These are phyloP conservation scores for Heterobasidion irregulare DNA, from an alignment of 1,284 basidiomycete species.

Conservation along the genomic window DNA sequence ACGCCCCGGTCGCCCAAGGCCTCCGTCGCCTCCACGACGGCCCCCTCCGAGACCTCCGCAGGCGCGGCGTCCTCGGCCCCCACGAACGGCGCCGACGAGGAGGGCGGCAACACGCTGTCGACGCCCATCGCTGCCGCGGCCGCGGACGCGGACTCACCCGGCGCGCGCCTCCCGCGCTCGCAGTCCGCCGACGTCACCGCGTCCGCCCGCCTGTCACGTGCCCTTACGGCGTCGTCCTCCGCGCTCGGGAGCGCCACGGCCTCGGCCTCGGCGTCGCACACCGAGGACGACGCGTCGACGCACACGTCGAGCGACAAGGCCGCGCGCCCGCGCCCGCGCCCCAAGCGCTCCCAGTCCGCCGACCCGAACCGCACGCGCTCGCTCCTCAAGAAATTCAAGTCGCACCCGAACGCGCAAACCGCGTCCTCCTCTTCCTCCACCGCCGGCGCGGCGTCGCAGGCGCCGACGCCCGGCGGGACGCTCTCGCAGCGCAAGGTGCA, in stretches of 20 bases:
- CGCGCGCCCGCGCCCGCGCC: slow-evolving; percentile 25
- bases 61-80: background rate
- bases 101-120: slow-evolving; percentile 29
- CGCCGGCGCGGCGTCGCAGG: slow-evolving; percentile 12
- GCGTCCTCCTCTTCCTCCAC: too few species aligned
- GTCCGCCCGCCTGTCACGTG: slow-evolving; percentile 45
- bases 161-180: slow-evolving; percentile 52
- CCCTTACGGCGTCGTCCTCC: slow-evolving; percentile 29
- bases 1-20: slow-evolving; percentile 19
- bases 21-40: slow-evolving; percentile 4
- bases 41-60: background rate
- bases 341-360: slow-evolving; percentile 24
- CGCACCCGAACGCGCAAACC: too few species aligned
- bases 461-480: slow-evolving; percentile 15
- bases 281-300: slow-evolving; percentile 52
- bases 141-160: slow-evolving; percentile 17
- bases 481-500: slow-evolving; percentile 61
- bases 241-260: slow-evolving; percentile 28
- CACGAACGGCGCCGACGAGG: slow-evolving; percentile 11
- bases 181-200: slow-evolving; percentile 69
- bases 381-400: too few species aligned
- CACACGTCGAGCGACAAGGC: slow-evolving; percentile 35
- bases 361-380: slow-evolving; percentile 34
- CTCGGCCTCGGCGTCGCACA: slow-evolving; percentile 34
- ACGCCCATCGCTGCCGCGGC: slow-evolving; percentile 23